Evolutionary conservation across 805 yeast genomes (phyloP).

Genomic region (Saturnispora kantuleensis): DNA sequence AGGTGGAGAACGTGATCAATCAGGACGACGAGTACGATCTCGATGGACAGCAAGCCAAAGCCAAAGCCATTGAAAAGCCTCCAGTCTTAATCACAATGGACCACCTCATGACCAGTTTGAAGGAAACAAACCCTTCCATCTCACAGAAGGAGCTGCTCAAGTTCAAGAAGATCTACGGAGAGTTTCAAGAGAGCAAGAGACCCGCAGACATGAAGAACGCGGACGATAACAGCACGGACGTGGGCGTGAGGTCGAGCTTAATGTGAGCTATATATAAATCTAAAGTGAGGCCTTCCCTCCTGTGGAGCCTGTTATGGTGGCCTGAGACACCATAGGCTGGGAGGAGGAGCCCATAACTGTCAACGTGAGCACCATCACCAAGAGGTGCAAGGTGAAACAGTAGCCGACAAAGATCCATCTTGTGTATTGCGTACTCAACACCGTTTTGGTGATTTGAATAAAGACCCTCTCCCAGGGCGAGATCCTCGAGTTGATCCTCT

Average conservation of each 20-base stretch:
- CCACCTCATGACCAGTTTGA: constrained; percentile 53
- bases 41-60: constrained; percentile 36
- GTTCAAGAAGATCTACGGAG: constrained; percentile 51
- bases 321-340: constrained; percentile 7
- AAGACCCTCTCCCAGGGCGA: constrained; percentile 75
- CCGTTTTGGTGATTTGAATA: constrained; percentile 58
- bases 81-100: constrained; percentile 37
- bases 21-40: constrained; percentile 26
- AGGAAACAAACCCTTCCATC: constrained; percentile 83
- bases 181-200: constrained; percentile 53
- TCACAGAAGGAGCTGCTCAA: constrained; percentile 61
- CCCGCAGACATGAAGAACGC: constrained; percentile 89
- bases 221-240: constrained; percentile 53
- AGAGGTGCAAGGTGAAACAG: constrained; percentile 62
- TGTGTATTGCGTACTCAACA: constrained; percentile 65
- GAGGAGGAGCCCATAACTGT: constrained; percentile 33
- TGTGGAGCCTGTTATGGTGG: constrained; percentile 17
- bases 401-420: constrained; percentile 66
- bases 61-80: constrained; percentile 17
- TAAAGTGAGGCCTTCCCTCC: constrained; percentile 19
- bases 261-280: constrained; percentile 34
- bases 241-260: constrained; percentile 78
- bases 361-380: constrained; percentile 57
- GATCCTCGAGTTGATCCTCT: constrained; percentile 59
- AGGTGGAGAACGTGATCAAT: constrained; percentile 12